A percentile compares a stretch with the other conserved stretches of the same genome.
These are phyloP conservation scores for Ascochyta rabiei DNA, from an alignment of 2,329 filamentous ascomycete species.

Conservation along the genomic window DNA sequence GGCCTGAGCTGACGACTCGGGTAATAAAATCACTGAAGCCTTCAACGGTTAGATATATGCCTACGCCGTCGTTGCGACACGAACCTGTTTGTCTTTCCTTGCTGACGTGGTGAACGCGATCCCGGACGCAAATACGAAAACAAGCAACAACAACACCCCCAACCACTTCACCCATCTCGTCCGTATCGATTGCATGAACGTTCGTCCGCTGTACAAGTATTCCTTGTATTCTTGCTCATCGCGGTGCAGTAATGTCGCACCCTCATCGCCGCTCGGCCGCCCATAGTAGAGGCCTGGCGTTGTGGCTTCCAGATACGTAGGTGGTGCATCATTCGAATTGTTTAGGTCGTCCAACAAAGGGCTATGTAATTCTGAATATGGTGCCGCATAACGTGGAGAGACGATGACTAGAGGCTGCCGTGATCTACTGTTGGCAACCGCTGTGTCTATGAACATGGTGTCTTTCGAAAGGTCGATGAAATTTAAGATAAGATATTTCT, in stretches of 20 bases:
- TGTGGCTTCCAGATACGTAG: slow-evolving; percentile 44
- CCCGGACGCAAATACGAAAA: slow-evolving; percentile 32
- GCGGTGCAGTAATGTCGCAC: slow-evolving; percentile 31
- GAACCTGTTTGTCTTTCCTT: slow-evolving; percentile 28
- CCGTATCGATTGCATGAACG: slow-evolving; percentile 27
- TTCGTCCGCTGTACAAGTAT: slow-evolving; percentile 26
- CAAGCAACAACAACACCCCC: slow-evolving; percentile 25
- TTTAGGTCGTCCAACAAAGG: slow-evolving; percentile 36
- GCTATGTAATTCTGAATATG: slow-evolving; percentile 27
- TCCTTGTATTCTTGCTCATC: slow-evolving; percentile 33
- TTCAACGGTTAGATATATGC: not conserved
- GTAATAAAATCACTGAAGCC: not conserved
- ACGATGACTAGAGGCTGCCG: slow-evolving; percentile 27
- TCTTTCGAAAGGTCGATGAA: not conserved
- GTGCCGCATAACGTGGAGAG: slow-evolving; percentile 16
- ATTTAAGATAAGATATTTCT: not conserved
- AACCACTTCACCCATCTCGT: slow-evolving; percentile 31
- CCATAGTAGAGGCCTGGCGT: slow-evolving; percentile 40
- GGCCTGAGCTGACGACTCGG: slow-evolving; percentile 21
- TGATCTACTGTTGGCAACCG: slow-evolving; percentile 36
- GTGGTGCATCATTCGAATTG: slow-evolving; percentile 31
- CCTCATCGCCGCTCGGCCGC: slow-evolving; percentile 39
- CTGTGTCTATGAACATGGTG: slow-evolving; percentile 44
- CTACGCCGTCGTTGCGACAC: not conserved
- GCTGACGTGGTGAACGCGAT: slow-evolving; percentile 24